These are phyloP conservation scores for Rhizopus sp. DNA, from an alignment of 371 early-diverging fungal genomes.

Conservation along the genomic window DNA sequence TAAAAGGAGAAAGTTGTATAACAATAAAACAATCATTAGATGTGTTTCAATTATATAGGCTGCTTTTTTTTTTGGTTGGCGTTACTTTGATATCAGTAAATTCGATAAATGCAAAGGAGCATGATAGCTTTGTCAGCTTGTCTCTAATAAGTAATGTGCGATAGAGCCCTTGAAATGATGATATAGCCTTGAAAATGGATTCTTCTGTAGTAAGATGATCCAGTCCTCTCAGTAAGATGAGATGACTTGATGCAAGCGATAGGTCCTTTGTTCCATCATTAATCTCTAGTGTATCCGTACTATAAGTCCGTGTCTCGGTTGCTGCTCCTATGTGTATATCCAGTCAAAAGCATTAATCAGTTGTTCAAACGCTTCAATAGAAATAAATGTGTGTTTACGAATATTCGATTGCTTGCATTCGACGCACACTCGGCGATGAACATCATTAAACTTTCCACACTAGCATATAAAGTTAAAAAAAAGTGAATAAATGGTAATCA, in stretches of 20 bases:
- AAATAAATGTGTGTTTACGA: conserved; percentile 18
- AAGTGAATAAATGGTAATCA: neutral
- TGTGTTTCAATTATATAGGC: no score
- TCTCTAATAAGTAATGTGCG: conserved; percentile 53
- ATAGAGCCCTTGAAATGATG: conserved; percentile 29
- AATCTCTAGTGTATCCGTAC: conserved; percentile 36
- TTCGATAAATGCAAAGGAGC: conserved; percentile 62
- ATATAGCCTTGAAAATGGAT: conserved; percentile 35
- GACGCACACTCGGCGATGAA: conserved; percentile 37
- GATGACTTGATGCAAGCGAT: conserved; percentile 32
- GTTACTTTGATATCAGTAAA: conserved; percentile 39
- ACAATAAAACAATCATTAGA: neutral
- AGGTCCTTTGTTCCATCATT: conserved; percentile 60
- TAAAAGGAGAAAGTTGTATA: neutral
- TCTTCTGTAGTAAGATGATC: conserved; percentile 61
- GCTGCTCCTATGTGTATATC: conserved; percentile 1
- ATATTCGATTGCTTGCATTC: conserved; percentile 41
- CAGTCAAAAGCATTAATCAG: neutral
- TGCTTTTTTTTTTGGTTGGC: neutral
- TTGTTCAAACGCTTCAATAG: neutral
- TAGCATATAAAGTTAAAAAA: neutral
- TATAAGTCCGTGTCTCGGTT: conserved; percentile 34
- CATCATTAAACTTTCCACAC: conserved; percentile 44
- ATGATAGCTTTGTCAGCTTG: conserved; percentile 54
- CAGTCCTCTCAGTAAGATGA: conserved; percentile 53